Evolutionary conservation across 1,284 basidiomycete genomes (phyloP).

Genomic region (Ceratobasidium sp.): DNA sequence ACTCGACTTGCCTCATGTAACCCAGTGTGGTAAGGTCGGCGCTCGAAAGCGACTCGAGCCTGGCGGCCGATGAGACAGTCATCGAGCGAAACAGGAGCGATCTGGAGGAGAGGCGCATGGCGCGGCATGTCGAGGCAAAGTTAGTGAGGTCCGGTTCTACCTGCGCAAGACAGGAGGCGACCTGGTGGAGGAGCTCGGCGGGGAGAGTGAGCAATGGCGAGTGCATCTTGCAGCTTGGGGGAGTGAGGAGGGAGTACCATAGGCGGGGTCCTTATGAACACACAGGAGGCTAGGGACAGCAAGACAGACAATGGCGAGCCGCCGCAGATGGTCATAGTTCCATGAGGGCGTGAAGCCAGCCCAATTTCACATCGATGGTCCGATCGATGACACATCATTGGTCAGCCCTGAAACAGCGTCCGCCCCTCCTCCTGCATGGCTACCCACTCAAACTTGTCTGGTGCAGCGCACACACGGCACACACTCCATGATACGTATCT

Average conservation of each 20-base stretch:
- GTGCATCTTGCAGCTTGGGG: constrained; percentile 2
- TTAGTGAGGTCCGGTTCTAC: constrained; percentile 3
- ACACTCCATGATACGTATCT: not conserved
- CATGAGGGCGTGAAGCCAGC: constrained; percentile 33
- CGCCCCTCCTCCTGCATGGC: not conserved
- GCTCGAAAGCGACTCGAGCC: constrained; percentile 25
- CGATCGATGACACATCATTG: not conserved
- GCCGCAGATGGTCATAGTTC: not conserved
- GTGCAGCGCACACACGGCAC: not conserved
- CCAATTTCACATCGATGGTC: constrained; percentile 1
- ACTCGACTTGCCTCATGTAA: constrained; percentile 22
- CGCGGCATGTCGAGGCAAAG: constrained; percentile 16
- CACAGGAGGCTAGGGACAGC: not conserved
- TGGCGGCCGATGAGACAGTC: constrained; percentile 17
- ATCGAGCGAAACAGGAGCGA: constrained; percentile 32
- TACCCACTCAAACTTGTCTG: not conserved
- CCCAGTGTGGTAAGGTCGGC: constrained; percentile 9
- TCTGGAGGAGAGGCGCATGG: constrained; percentile 1
- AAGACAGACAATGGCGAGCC: constrained; percentile 8
- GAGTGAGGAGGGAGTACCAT: not conserved
- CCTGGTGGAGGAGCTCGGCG: constrained; percentile 34
- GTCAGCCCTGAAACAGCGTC: not conserved
- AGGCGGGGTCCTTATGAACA: constrained; percentile 2
- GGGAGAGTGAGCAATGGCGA: constrained; percentile 13
- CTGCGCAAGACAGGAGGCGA: not conserved